Base-by-base conservation (phyloP, 2,329 filamentous ascomycete genomes). In the Aureobasidium sp. region DNA sequence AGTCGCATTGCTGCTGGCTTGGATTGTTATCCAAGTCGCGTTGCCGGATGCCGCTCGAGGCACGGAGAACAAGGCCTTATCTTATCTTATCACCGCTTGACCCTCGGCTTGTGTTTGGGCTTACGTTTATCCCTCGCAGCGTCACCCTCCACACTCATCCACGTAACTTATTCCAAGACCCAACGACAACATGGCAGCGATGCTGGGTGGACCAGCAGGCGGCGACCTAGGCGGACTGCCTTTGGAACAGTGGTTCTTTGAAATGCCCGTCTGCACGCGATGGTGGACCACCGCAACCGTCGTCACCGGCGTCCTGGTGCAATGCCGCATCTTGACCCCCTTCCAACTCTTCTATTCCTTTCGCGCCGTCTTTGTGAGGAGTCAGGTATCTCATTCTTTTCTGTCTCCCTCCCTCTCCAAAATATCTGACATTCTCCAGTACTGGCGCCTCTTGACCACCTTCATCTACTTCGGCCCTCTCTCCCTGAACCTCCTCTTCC, bases 331-430 rank as follows among this genome's bases (percentile, higher is more conserved):
- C 68, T 75, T 97, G 59, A 93, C 87, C 12, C 89, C 90, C 7
- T 96, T 94, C 65, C 90, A 97, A 72, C 81, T 98, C 24, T 98
- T 97, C 74, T 97, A 96, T 75, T 96, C 90, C 74, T 93, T 91
- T 64, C 82, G 88, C 45, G 84, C 90, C 6, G 93, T 97, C 55
- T 96, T 95, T 67, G 75, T 85, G 58, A 95, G 95, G 72, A 86
- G 86, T 59, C 90, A 97, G 81, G 90, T 95, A 71, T 58, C 80
- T 8, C 21, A 19, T 16, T 16, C 11, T 34, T 8, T 7, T 12
- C 47, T 25, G 7, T 16, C 11, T 14, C 19, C 66, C 17, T 38
- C 17, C 19, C 34, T 29, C 45, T 4, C 16, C 8, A 10, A 4
- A n/a, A 12, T 6, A 11, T 32, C 24, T 44, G 27, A 44, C 27